Evolutionary conservation across 2,329 filamentous ascomycete species (phyloP), one percentile per base, ranked within the genome.

Genomic region (Aspergillus ruber): DNA sequence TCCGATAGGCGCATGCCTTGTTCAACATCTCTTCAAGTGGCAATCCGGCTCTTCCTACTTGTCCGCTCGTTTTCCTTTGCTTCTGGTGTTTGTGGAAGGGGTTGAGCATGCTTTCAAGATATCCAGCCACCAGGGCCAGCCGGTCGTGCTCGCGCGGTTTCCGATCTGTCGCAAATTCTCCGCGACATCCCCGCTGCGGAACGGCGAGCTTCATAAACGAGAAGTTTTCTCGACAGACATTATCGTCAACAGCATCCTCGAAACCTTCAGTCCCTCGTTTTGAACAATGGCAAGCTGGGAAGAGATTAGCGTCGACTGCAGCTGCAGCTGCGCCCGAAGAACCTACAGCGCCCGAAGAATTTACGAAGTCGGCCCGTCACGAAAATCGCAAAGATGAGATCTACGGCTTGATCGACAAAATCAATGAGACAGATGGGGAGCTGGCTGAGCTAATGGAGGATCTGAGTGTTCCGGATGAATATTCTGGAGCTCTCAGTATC

Each of bases 331-430:
- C 15, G 6, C 12, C 17, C 21, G 50, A 48, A 7, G 49, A 55
- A 9, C 18, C 53, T 25, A 21, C 17, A n/a, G 21, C 15, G 3
- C 12, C 17, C 21, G 50, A 48, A 7, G 49, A 55, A 9, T 17
- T 52, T 25, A 47, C 51, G 23, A 52, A 59, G 35, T 44, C 40
- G 25, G 49, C 52, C 25, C 43, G 50, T 17, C 46, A 53, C 23
- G 45, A 52, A 32, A 52, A 54, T 35, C 53, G 56, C 20, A 63
- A 63, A 49, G 63, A 64, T 36, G 54, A 55, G 9, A 56, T 71
- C 43, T 69, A 66, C 47, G 52, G 40, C 17, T 47, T 71, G 47
- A 62, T 71, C 39, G 68, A 71, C 42, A 59, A 57, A 42, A 69
- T 72, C 50, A 60, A 65, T 25, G 48, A 64, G 13, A 63, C 61